phyloP scores from a whole-genome alignment of 768 basidiomycete species.

The Kwoniella bestiolae region DNA sequence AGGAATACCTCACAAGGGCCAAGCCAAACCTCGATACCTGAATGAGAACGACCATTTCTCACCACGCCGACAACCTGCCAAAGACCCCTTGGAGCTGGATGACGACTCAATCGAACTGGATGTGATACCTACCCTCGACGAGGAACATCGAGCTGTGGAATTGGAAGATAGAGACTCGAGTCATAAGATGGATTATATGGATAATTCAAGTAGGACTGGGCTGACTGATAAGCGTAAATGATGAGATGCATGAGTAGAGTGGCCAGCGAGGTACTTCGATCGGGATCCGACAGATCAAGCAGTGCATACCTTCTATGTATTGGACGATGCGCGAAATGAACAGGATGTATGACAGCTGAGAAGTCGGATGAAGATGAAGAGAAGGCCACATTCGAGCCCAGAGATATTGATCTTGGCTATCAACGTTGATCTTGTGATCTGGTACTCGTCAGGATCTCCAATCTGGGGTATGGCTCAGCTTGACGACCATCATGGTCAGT shows the following conservation, averaged over 20 bases:
- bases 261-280: too few species aligned
- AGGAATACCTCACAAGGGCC: not conserved
- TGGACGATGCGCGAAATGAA: too few species aligned
- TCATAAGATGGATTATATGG: slow-evolving; percentile 16
- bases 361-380: too few species aligned
- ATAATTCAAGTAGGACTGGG: slow-evolving; percentile 10
- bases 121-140: not conserved
- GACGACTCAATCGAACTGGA: slow-evolving; percentile 1
- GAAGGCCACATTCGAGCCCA: too few species aligned
- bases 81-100: slow-evolving; percentile 6
- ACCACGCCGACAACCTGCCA: not conserved
- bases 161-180: not conserved
- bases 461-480: too few species aligned
- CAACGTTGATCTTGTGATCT: too few species aligned
- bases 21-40: not conserved
- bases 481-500: too few species aligned
- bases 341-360: too few species aligned
- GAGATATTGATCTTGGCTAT: too few species aligned
- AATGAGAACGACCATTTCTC: not conserved
- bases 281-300: too few species aligned
- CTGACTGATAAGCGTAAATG: slow-evolving; percentile 4
- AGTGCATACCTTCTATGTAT: too few species aligned
- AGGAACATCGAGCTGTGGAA: not conserved
- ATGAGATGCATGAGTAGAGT: not conserved
- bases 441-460: too few species aligned